Evolutionary conservation across 441 rosid species (phyloP).

Genomic region (Euphorbia corollata): DNA sequence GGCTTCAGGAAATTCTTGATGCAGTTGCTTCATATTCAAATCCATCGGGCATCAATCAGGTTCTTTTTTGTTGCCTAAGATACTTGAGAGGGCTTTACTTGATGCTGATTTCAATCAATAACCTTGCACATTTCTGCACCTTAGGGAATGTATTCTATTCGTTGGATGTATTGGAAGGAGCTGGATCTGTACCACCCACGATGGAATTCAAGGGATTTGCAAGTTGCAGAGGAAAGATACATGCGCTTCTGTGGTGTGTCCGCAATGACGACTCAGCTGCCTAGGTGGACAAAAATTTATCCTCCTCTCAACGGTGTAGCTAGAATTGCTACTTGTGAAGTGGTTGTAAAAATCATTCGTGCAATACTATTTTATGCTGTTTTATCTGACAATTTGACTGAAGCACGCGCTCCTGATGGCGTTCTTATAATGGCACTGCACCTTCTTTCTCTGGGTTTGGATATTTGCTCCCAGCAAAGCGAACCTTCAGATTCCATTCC

Average conservation of each 20-base stretch:
- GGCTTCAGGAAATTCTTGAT: slow-evolving; percentile 75
- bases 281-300: slow-evolving; percentile 72
- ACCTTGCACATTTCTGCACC: slow-evolving; percentile 16
- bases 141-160: slow-evolving; percentile 86
- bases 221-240: slow-evolving; percentile 94
- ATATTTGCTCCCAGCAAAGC: slow-evolving; percentile 56
- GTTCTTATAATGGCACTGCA: slow-evolving; percentile 76
- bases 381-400: slow-evolving; percentile 46
- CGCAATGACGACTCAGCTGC: slow-evolving; percentile 78
- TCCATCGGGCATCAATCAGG: slow-evolving; percentile 96
- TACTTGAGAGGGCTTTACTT: slow-evolving; percentile 19
- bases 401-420: slow-evolving; percentile 74
- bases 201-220: slow-evolving; percentile 87
- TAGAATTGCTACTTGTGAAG: slow-evolving; percentile 72
- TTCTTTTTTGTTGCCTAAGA: slow-evolving; percentile 18
- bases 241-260: slow-evolving; percentile 61
- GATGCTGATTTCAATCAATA: slow-evolving; percentile 5
- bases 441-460: slow-evolving; percentile 69
- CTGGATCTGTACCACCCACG: slow-evolving; percentile 93
- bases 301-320: slow-evolving; percentile 68
- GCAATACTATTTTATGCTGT: slow-evolving; percentile 77
- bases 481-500: slow-evolving; percentile 37
- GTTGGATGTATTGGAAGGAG: slow-evolving; percentile 79
- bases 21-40: slow-evolving; percentile 59
- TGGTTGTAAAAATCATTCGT: slow-evolving; percentile 56